These are phyloP conservation scores for Russula compacta DNA, from an alignment of 768 basidiomycete species.

Conservation along the genomic window DNA sequence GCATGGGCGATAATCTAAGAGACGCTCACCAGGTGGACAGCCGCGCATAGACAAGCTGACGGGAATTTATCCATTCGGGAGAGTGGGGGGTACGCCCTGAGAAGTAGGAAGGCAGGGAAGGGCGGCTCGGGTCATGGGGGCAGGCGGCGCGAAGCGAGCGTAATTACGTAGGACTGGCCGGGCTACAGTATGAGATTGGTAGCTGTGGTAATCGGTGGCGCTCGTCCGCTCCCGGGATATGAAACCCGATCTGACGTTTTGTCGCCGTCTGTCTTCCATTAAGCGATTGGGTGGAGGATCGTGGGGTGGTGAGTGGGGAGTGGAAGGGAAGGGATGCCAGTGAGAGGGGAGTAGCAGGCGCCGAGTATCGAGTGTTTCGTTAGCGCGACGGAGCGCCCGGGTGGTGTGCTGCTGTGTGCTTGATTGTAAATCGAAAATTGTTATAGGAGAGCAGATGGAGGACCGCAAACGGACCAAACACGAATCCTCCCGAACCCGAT, in stretches of 20 bases:
- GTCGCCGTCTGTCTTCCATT: conserved; percentile 8
- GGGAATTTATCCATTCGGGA: neutral
- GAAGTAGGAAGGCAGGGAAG: neutral
- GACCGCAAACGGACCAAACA: neutral
- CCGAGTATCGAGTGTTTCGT: conserved; percentile 14
- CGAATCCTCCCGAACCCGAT: neutral
- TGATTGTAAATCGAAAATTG: neutral
- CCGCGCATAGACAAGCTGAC: no score
- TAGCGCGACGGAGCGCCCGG: conserved; percentile 11
- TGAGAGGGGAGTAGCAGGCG: neutral
- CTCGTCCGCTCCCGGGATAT: conserved; percentile 9
- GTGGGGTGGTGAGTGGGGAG: neutral
- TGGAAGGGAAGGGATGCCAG: neutral
- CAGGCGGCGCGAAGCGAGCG: conserved; percentile 1
- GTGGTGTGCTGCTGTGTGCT: neutral
- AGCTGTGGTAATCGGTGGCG: conserved; percentile 16
- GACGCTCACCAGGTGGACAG: neutral
- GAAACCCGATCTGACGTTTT: conserved; percentile 14
- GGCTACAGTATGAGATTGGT: neutral
- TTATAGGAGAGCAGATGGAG: neutral
- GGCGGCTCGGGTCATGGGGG: conserved; percentile 12
- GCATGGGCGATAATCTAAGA: neutral
- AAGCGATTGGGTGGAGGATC: conserved; percentile 10
- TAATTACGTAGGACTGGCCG: conserved; percentile 10
- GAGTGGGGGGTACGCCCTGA: neutral